phyloP scores from a whole-genome alignment of 2,329 filamentous ascomycete species.

The Chrysosporium queenslandicum region DNA sequence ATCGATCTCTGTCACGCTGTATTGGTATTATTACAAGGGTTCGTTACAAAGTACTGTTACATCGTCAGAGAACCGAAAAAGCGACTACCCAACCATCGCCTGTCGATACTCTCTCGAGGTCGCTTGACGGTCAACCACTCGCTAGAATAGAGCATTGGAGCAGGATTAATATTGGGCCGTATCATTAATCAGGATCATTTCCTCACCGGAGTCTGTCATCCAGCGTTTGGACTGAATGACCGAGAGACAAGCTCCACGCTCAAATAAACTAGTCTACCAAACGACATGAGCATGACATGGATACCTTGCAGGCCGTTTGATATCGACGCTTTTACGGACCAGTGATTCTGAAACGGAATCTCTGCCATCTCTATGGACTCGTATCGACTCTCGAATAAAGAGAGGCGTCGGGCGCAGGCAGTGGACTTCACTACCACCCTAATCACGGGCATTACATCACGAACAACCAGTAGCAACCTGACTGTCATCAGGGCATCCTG shows the following conservation, averaged over 20 bases:
- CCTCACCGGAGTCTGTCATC: background rate
- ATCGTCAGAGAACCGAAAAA: background rate
- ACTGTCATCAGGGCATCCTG: background rate
- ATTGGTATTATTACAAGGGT: background rate
- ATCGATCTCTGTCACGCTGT: background rate
- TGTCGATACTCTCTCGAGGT: no score
- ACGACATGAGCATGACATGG: background rate
- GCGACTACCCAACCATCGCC: background rate
- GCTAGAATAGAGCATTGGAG: background rate
- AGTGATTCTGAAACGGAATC: background rate
- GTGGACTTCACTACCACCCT: background rate
- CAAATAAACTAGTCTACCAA: background rate
- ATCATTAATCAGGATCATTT: background rate
- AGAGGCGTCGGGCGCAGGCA: background rate
- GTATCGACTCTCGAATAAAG: background rate
- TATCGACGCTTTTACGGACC: background rate
- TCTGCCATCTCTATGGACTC: background rate
- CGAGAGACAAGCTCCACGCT: background rate
- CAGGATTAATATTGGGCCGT: background rate
- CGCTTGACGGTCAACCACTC: background rate
- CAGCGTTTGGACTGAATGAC: background rate
- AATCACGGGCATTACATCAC: background rate
- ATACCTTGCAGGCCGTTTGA: background rate
- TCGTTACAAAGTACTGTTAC: constrained; percentile 5
- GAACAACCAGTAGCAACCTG: background rate